Evolutionary conservation across 306 rosid species (phyloP).

Genomic region (Astragalus glycyphyllos): DNA sequence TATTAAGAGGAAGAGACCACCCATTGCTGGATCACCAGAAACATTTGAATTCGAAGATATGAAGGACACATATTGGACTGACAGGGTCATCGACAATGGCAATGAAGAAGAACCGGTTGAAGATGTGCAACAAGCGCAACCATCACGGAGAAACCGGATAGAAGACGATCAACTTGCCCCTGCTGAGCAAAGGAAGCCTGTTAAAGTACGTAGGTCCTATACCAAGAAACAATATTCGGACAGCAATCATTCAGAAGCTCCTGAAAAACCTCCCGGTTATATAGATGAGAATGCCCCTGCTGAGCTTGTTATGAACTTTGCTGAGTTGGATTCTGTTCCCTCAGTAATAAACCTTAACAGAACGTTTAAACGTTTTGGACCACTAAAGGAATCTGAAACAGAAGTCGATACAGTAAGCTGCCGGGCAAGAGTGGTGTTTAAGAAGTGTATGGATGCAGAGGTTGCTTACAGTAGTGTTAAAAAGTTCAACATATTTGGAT

Average conservation of each 20-base stretch:
- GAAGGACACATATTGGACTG: slow-evolving; percentile 97
- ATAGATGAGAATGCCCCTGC: slow-evolving; percentile 80
- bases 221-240: slow-evolving; percentile 68
- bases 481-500: slow-evolving; percentile 90
- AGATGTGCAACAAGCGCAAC: slow-evolving; percentile 58
- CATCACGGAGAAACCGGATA: slow-evolving; percentile 60
- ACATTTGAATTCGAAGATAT: slow-evolving; percentile 95
- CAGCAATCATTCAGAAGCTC: slow-evolving; percentile 43
- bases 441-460: slow-evolving; percentile 83
- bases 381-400: slow-evolving; percentile 86
- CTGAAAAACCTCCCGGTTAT: slow-evolving; percentile 72
- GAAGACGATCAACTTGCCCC: slow-evolving; percentile 54
- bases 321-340: slow-evolving; percentile 84
- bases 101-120: slow-evolving; percentile 71
- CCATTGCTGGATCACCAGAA: slow-evolving; percentile 55
- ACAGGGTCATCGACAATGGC: slow-evolving; percentile 88
- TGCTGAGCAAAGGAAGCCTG: slow-evolving; percentile 63
- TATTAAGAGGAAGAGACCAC: slow-evolving; percentile 65
- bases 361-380: slow-evolving; percentile 93
- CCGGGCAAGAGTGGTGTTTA: slow-evolving; percentile 93
- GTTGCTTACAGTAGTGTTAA: slow-evolving; percentile 85
- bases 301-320: slow-evolving; percentile 89
- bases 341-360: slow-evolving; percentile 75
- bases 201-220: slow-evolving; percentile 74
- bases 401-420: slow-evolving; percentile 88